Evolutionary conservation across 306 rosid genomes (phyloP).

Genomic region (Pterocarpus macrocarpus): DNA sequence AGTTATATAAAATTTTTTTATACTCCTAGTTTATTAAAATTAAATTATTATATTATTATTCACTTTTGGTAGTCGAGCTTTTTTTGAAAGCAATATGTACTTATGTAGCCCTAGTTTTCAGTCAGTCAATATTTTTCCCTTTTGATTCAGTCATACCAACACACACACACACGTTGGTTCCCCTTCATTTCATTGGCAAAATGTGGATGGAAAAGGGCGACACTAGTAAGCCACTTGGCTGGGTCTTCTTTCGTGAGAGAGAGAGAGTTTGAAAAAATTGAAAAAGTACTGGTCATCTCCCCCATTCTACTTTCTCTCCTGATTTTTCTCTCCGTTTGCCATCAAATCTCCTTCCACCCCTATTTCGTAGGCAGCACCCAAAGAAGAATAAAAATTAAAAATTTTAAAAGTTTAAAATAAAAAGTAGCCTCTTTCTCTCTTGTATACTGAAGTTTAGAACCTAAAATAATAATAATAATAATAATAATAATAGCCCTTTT

Average conservation of each 20-base stretch:
- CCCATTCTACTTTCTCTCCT: background rate
- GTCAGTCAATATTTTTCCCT: conserved; percentile 12
- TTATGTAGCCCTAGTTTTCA: background rate
- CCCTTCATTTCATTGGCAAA: background rate
- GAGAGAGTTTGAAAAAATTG: background rate
- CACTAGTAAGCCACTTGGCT: background rate
- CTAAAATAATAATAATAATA: too few species aligned
- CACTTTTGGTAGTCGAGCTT: background rate
- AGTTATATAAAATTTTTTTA: too few species aligned
- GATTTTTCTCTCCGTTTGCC: background rate
- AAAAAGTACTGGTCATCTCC: conserved; percentile 2
- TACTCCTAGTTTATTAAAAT: too few species aligned
- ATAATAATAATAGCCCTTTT: background rate
- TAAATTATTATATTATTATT: too few species aligned
- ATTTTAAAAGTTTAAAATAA: too few species aligned
- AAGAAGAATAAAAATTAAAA: background rate
- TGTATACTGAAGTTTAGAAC: too few species aligned
- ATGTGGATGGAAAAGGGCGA: background rate
- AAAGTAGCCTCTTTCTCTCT: too few species aligned
- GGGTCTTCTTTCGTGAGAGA: background rate
- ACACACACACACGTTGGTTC: background rate
- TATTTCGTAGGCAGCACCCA: background rate
- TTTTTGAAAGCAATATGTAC: background rate
- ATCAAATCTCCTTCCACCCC: background rate
- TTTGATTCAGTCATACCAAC: conserved; percentile 31